Percentiles rank a stretch among this genome's conserved stretches.
Conservation (phyloP, 805 yeast genomes). For the Candida nitratophila region DNA sequence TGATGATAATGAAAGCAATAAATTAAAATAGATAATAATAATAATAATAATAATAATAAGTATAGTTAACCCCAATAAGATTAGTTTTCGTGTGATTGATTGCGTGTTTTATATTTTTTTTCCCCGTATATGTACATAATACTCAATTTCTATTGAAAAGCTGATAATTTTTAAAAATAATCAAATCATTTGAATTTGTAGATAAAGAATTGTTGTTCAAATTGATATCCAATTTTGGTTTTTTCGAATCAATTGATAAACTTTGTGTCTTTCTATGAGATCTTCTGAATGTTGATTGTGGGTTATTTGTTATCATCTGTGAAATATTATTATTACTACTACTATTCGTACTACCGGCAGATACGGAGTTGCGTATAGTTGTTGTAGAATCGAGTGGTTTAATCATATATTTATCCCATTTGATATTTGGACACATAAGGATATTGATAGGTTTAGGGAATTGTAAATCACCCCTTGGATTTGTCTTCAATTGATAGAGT, state of each 20-base stretch:
- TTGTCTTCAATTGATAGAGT: conserved; percentile 2
- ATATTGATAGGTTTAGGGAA: conserved; percentile 9
- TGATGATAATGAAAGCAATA: too few relatives aligned
- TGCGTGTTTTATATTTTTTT: too few relatives aligned
- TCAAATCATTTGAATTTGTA: background rate
- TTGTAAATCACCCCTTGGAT: background rate
- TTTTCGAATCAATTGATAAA: background rate
- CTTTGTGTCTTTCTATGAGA: conserved; percentile 1
- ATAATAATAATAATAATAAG: too few relatives aligned
- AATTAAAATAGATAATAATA: too few relatives aligned
- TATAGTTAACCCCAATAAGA: too few relatives aligned
- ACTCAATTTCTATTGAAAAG: background rate
- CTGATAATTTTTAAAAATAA: conserved; percentile 1
- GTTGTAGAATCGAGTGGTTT: background rate
- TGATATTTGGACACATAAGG: conserved; percentile 5
- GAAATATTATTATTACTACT: background rate
- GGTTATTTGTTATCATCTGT: too few relatives aligned
- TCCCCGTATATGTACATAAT: too few relatives aligned
- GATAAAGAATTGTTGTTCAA: background rate
- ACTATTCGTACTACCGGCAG: background rate
- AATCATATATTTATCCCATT: conserved; percentile 8
- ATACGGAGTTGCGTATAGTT: background rate
- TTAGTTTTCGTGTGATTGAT: too few relatives aligned
- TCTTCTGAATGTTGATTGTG: background rate
- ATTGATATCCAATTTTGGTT: background rate